Evolutionary conservation across 768 basidiomycete genomes (phyloP).

Genomic region (Suillus occidentalis): DNA sequence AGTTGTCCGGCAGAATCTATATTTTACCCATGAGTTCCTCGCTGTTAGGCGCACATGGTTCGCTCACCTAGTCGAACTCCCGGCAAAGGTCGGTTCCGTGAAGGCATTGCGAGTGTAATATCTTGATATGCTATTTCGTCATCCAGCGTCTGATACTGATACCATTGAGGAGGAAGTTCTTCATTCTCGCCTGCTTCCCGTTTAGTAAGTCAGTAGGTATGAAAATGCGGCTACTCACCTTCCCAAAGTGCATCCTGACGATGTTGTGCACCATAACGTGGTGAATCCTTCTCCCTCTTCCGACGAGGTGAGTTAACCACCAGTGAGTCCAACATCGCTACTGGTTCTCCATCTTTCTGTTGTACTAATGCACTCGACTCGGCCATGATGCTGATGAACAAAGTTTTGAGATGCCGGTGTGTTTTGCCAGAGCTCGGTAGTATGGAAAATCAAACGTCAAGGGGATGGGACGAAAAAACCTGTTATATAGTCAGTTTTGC

Average conservation of each 20-base stretch:
- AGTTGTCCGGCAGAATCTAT: background rate
- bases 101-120: background rate
- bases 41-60: background rate
- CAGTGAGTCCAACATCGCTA: background rate
- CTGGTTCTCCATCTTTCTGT: background rate
- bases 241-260: background rate
- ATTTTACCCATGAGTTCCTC: background rate
- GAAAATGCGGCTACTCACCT: background rate
- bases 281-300: background rate
- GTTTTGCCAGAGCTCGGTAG: background rate
- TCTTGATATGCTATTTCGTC: background rate
- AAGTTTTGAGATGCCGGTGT: background rate
- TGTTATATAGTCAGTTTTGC: background rate
- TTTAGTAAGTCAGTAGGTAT: background rate
- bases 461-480: background rate
- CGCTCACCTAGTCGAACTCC: background rate
- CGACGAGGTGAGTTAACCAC: background rate
- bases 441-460: background rate
- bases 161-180: background rate
- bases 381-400: background rate
- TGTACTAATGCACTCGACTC: background rate
- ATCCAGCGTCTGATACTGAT: too few relatives aligned
- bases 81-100: background rate
- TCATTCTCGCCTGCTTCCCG: background rate
- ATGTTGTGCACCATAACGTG: background rate